Conservation (phyloP, 2,329 filamentous ascomycete species). For the Ascochyta lentis region DNA sequence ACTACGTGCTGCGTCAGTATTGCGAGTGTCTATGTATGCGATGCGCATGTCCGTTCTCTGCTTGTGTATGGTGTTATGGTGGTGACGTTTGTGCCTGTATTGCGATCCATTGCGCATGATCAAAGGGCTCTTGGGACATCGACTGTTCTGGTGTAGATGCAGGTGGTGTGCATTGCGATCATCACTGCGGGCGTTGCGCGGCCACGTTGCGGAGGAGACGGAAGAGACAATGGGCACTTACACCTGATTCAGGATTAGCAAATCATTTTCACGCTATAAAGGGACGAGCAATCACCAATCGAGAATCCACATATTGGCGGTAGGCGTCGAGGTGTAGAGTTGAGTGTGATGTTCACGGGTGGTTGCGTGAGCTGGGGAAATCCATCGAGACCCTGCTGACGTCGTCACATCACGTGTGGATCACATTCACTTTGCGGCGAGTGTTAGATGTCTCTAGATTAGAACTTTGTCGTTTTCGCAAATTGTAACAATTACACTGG, state of each 20-base stretch:
- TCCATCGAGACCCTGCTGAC: constrained; percentile 17
- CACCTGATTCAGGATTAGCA: constrained; percentile 36
- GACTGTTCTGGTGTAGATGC: background rate
- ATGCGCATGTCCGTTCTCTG: background rate
- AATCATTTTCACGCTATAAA: background rate
- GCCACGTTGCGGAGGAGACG: constrained; percentile 5
- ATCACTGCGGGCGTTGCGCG: background rate
- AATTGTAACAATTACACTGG: too few species aligned
- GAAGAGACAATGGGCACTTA: constrained; percentile 29
- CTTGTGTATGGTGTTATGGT: background rate
- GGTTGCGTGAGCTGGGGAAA: constrained; percentile 4
- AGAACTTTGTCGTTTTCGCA: background rate
- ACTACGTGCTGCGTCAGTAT: constrained; percentile 57
- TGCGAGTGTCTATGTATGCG: background rate
- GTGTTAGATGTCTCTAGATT: background rate
- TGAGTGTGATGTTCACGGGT: background rate
- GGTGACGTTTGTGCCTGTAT: background rate
- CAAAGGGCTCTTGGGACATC: background rate
- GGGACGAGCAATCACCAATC: constrained; percentile 69
- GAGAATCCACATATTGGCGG: constrained; percentile 78
- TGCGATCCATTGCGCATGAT: background rate
- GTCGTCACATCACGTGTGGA: constrained; percentile 11
- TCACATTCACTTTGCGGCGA: background rate
- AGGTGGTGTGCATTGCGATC: background rate
- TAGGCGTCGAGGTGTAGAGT: background rate